Evolutionary conservation across 257 asterid genomes (phyloP).

Genomic region (Lycium barbarum): DNA sequence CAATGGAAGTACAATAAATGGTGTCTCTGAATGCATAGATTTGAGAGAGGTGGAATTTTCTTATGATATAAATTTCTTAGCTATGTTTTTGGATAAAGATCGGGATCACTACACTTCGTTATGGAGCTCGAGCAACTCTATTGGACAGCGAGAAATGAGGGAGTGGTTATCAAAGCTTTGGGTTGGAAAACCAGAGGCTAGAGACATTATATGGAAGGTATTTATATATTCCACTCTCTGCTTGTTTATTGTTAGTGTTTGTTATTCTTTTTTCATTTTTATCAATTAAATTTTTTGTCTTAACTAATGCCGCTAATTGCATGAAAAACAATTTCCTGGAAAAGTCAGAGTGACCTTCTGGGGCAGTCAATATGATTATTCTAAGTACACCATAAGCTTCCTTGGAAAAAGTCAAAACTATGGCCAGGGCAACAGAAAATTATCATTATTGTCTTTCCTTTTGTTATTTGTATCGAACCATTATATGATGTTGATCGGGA

Average conservation of each 20-base stretch:
- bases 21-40: conserved; percentile 36
- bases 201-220: conserved; percentile 98
- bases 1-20: conserved; percentile 40
- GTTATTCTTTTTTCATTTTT: neutral
- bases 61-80: conserved; percentile 77
- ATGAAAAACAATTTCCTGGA: neutral
- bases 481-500: neutral
- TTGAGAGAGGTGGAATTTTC: conserved; percentile 58
- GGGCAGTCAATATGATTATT: neutral
- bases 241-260: conserved; percentile 28
- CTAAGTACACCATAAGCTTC: neutral
- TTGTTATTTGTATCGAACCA: neutral
- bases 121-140: conserved; percentile 88
- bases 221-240: conserved; percentile 32
- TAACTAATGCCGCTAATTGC: neutral
- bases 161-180: conserved; percentile 90
- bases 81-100: conserved; percentile 78
- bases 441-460: neutral
- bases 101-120: conserved; percentile 79
- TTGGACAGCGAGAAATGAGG: conserved; percentile 96
- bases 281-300: neutral
- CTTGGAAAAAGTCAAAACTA: neutral
- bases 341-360: neutral
- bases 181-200: conserved; percentile 68
- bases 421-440: neutral